Percentiles rank a stretch among this genome's conserved stretches.
These are phyloP conservation scores for Epichloe uncinata DNA, from an alignment of 2,329 filamentous ascomycete genomes.

Conservation along the genomic window DNA sequence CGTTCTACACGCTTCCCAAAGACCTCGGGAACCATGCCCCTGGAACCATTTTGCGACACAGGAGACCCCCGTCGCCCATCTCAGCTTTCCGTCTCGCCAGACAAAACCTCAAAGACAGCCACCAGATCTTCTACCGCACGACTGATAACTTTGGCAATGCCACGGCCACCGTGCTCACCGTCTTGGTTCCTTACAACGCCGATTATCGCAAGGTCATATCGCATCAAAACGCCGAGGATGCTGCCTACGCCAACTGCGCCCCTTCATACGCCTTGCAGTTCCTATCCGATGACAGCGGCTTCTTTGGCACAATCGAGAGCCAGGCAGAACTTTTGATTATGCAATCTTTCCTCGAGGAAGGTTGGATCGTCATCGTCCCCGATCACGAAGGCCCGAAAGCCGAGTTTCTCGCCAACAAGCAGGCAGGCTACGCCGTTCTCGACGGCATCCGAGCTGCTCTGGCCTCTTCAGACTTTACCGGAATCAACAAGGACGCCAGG, in stretches of 20 bases:
- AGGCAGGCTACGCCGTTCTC: conserved; percentile 28
- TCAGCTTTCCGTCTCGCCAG: conserved; percentile 8
- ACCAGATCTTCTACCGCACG: conserved; percentile 27
- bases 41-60: conserved; percentile 7
- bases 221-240: conserved; percentile 28
- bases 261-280: conserved; percentile 14
- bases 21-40: background rate
- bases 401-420: conserved; percentile 26
- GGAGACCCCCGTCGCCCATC: conserved; percentile 6
- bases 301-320: conserved; percentile 21
- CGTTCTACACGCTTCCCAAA: conserved; percentile 9
- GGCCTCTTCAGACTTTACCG: conserved; percentile 12
- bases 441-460: conserved; percentile 30
- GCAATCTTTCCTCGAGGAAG: conserved; percentile 21
- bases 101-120: conserved; percentile 7
- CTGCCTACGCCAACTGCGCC: conserved; percentile 22
- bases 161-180: conserved; percentile 23
- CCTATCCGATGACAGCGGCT: conserved; percentile 12
- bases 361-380: conserved; percentile 37
- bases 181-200: conserved; percentile 22
- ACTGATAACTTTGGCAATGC: conserved; percentile 21
- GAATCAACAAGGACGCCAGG: conserved; percentile 17
- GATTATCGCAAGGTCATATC: conserved; percentile 22
- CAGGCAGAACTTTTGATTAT: conserved; percentile 12
- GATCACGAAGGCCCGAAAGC: conserved; percentile 32